A percentile compares a stretch with the other conserved stretches of the same genome.
phyloP scores from a whole-genome alignment of 176 grass and related monocot genomes.

The Calamus simplicifolius region DNA sequence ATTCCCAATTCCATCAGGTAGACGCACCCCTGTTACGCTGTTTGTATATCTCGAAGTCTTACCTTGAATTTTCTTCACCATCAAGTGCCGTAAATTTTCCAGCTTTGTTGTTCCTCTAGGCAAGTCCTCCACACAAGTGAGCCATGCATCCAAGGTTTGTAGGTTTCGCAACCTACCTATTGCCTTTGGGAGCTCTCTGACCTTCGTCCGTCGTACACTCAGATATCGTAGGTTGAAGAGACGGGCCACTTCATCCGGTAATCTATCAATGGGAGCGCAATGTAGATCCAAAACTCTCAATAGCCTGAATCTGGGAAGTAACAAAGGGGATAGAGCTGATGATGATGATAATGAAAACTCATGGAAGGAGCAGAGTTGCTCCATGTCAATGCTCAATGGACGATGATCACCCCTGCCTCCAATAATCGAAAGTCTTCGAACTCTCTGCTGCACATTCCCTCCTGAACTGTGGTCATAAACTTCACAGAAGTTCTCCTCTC shows the following conservation, averaged over 20 bases:
- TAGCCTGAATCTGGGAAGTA: slow-evolving; percentile 20
- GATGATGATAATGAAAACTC: slow-evolving; percentile 9
- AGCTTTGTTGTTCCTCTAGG: slow-evolving; percentile 32
- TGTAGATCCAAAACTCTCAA: slow-evolving; percentile 29
- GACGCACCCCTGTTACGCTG: not conserved
- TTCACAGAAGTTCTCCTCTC: slow-evolving; percentile 14
- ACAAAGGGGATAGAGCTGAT: slow-evolving; percentile 14
- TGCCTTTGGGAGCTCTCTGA: slow-evolving; percentile 11
- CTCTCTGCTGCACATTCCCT: no score
- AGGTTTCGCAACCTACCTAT: slow-evolving; percentile 32
- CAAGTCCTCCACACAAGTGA: slow-evolving; percentile 12
- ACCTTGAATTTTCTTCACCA: not conserved
- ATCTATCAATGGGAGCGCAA: slow-evolving; percentile 18
- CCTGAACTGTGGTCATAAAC: not conserved
- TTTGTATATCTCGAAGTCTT: not conserved
- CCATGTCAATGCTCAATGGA: no score
- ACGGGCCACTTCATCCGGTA: slow-evolving; percentile 25
- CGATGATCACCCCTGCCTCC: no score
- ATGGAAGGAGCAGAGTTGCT: slow-evolving; percentile 25
- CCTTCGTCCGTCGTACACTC: slow-evolving; percentile 27
- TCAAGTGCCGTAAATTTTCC: slow-evolving; percentile 3
- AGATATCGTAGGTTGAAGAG: slow-evolving; percentile 35
- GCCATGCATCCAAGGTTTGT: slow-evolving; percentile 19
- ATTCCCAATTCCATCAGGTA: not conserved
- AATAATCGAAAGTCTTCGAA: no score